phyloP scores from a whole-genome alignment of 768 basidiomycete species.

The Mycena amicta region DNA sequence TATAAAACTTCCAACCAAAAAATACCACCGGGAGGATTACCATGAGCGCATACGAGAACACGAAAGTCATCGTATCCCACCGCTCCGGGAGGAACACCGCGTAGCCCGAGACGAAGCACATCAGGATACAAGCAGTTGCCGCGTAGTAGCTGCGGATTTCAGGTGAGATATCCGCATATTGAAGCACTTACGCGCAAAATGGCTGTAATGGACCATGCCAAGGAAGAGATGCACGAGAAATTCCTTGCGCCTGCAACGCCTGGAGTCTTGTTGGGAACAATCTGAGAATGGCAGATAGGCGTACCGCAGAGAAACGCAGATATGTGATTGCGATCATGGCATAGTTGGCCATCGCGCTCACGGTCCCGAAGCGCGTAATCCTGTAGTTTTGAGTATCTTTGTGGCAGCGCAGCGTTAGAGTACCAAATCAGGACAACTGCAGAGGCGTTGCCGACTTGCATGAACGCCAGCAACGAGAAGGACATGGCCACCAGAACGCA shows the following conservation, averaged over 20 bases:
- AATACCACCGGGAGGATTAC: constrained; percentile 44
- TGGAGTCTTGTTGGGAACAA: constrained; percentile 18
- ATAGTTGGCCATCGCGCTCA: constrained; percentile 48
- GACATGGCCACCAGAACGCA: constrained; percentile 47
- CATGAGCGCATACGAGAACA: constrained; percentile 53
- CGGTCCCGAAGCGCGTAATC: constrained; percentile 43
- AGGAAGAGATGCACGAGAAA: constrained; percentile 39
- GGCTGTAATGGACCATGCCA: constrained; percentile 51
- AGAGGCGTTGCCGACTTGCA: constrained; percentile 49
- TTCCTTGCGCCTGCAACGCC: constrained; percentile 48
- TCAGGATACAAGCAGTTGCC: constrained; percentile 41
- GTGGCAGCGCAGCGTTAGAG: background rate
- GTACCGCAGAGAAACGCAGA: constrained; percentile 39
- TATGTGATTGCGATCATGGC: constrained; percentile 51
- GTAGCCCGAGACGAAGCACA: constrained; percentile 52
- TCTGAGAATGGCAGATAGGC: background rate
- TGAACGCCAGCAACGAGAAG: constrained; percentile 45
- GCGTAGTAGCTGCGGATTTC: constrained; percentile 42
- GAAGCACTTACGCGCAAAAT: constrained; percentile 43
- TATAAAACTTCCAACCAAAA: constrained; percentile 45
- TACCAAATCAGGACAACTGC: constrained; percentile 53
- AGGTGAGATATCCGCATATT: background rate
- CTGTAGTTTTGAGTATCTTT: too few species aligned
- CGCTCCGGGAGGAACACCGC: constrained; percentile 52
- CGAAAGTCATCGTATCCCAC: constrained; percentile 48